Evolutionary conservation across 192 early-diverging fungal genomes (phyloP).

Genomic region (Chytriomyces sp.): DNA sequence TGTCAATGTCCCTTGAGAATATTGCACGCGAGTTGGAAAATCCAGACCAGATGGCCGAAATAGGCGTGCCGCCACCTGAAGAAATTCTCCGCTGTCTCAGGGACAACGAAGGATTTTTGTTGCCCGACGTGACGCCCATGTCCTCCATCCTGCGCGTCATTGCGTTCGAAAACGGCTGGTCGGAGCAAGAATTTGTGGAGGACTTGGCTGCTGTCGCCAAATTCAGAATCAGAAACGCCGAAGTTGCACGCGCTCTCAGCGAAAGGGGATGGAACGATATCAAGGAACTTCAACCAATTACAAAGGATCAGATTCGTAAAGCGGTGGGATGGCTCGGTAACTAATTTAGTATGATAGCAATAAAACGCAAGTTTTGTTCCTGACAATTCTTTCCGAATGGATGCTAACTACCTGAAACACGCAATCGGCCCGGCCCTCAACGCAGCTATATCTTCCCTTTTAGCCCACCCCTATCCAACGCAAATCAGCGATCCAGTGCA

Average conservation of each 20-base stretch:
- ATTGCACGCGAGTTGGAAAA: too few relatives aligned
- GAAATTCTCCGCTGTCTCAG: too few relatives aligned
- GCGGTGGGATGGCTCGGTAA: constrained; percentile 6
- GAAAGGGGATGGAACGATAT: constrained; percentile 5
- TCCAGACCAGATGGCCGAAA: too few relatives aligned
- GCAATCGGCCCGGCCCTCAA: constrained; percentile 25
- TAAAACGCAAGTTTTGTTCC: not conserved
- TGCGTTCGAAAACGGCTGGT: constrained; percentile 6
- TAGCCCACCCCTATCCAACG: constrained; percentile 21
- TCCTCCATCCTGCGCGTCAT: constrained; percentile 2
- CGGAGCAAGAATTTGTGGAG: not conserved
- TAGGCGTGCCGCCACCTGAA: too few relatives aligned
- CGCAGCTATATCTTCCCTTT: constrained; percentile 21
- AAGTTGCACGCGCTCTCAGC: not conserved
- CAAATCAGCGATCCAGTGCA: constrained; percentile 9
- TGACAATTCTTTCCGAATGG: constrained; percentile 26
- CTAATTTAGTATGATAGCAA: not conserved
- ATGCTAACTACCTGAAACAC: constrained; percentile 33
- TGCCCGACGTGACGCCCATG: not conserved
- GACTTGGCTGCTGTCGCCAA: not conserved
- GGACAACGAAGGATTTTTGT: too few relatives aligned
- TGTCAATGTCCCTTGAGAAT: too few relatives aligned
- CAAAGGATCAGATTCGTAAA: constrained; percentile 12
- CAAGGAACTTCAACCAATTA: constrained; percentile 11
- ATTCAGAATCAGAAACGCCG: constrained; percentile 11